Percentiles rank a stretch among this genome's conserved stretches.
These are phyloP conservation scores for Rubroshorea leprosula DNA, from an alignment of 345 rosid species.

Conservation along the genomic window DNA sequence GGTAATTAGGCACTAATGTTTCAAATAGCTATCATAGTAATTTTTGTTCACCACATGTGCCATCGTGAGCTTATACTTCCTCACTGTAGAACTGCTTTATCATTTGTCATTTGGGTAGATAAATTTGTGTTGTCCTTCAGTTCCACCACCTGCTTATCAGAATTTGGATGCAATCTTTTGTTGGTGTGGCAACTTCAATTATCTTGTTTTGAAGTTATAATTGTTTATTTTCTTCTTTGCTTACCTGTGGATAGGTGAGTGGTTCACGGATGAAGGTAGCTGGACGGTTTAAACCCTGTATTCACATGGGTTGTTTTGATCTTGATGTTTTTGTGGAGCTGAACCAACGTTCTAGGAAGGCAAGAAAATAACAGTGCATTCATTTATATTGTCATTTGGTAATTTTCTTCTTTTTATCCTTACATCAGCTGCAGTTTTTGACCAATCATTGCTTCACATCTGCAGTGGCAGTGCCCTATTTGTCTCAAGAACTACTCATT, in stretches of 20 bases:
- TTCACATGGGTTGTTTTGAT: slow-evolving; percentile 93
- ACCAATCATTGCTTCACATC: slow-evolving; percentile 19
- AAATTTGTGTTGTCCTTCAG: not conserved
- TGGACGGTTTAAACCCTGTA: slow-evolving; percentile 90
- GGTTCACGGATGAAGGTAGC: slow-evolving; percentile 93
- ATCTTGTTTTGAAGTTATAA: not conserved
- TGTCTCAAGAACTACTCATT: slow-evolving; percentile 84
- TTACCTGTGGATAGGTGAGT: slow-evolving; percentile 48
- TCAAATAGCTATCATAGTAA: too few relatives aligned
- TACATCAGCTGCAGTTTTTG: not conserved
- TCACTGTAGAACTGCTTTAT: not conserved
- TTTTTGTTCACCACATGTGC: too few relatives aligned
- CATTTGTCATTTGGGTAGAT: not conserved
- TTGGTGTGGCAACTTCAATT: not conserved
- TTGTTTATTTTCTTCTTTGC: not conserved
- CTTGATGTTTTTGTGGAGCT: slow-evolving; percentile 84
- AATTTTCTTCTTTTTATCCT: not conserved
- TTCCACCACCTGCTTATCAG: not conserved
- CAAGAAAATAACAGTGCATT: slow-evolving; percentile 18
- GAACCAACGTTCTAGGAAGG: slow-evolving; percentile 96
- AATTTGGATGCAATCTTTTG: not conserved
- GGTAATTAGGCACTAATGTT: too few relatives aligned
- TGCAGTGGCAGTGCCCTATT: slow-evolving; percentile 97
- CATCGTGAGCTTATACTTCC: not conserved
- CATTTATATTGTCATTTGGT: not conserved